Percentiles rank a stretch among this genome's conserved stretches.
Evolutionary conservation across 495 filamentous ascomycete genomes (phyloP).

Genomic region (Collariella sp.): DNA sequence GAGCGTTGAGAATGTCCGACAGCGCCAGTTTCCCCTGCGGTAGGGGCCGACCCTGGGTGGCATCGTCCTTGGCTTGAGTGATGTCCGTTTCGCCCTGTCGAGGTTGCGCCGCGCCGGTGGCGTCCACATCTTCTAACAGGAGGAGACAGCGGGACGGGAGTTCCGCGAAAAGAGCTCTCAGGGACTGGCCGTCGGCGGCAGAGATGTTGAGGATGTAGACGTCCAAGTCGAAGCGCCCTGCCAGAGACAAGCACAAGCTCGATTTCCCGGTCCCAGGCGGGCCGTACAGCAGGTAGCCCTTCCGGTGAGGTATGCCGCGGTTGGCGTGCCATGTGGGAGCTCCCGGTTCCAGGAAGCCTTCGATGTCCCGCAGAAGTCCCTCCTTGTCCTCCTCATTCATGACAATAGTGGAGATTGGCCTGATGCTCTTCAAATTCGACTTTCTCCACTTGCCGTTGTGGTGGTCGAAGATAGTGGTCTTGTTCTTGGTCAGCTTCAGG

Average conservation of each 20-base stretch:
- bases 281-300: constrained; percentile 41
- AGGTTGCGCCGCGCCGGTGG: constrained; percentile 21
- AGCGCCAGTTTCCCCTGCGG: constrained; percentile 39
- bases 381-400: constrained; percentile 5
- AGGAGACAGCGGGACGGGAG: constrained; percentile 40
- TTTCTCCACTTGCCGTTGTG: background rate
- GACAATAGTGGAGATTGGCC: constrained; percentile 10
- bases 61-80: background rate
- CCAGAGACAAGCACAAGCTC: constrained; percentile 42
- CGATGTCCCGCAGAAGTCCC: constrained; percentile 6
- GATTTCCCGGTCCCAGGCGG: constrained; percentile 47
- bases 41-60: background rate
- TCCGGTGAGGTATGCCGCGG: constrained; percentile 45
- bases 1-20: constrained; percentile 59
- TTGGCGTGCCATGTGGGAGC: constrained; percentile 21
- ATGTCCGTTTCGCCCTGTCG: constrained; percentile 12
- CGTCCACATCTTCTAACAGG: constrained; percentile 44
- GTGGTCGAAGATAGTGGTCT: constrained; percentile 7
- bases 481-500: constrained; percentile 4
- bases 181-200: constrained; percentile 11
- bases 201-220: constrained; percentile 43
- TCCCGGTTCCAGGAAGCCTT: constrained; percentile 1
- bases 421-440: no score
- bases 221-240: constrained; percentile 37
- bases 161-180: constrained; percentile 7